Evolutionary conservation across 257 asterid genomes (phyloP).

Genomic region (Petrea volubilis): DNA sequence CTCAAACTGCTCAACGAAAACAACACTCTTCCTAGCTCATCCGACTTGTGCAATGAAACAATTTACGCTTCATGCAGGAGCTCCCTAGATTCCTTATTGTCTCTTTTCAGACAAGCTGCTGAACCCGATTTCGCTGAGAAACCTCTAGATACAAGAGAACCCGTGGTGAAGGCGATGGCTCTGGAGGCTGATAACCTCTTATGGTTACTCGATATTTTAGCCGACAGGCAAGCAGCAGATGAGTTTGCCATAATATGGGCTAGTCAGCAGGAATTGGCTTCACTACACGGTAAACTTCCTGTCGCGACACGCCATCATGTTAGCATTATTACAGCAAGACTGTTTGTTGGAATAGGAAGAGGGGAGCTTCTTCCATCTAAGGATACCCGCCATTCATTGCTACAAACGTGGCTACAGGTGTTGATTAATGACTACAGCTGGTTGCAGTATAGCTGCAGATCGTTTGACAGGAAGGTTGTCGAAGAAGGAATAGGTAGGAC

Average conservation of each 20-base stretch:
- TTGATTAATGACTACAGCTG: slow-evolving; percentile 69
- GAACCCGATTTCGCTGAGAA: slow-evolving; percentile 40
- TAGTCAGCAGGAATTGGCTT: slow-evolving; percentile 55
- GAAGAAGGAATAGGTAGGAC: slow-evolving; percentile 84
- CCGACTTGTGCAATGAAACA: slow-evolving; percentile 45
- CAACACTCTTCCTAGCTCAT: slow-evolving; percentile 29
- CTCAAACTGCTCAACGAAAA: slow-evolving; percentile 66
- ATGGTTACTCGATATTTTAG: slow-evolving; percentile 72
- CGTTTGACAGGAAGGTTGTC: slow-evolving; percentile 63
- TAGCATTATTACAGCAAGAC: slow-evolving; percentile 55
- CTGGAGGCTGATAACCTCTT: slow-evolving; percentile 63
- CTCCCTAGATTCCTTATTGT: slow-evolving; percentile 46
- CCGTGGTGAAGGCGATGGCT: slow-evolving; percentile 36
- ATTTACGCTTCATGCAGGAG: slow-evolving; percentile 52
- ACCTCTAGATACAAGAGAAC: slow-evolving; percentile 31
- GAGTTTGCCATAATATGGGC: slow-evolving; percentile 66
- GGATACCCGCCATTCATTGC: slow-evolving; percentile 54
- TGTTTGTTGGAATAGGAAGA: slow-evolving; percentile 67
- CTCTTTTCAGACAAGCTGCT: slow-evolving; percentile 54
- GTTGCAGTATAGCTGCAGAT: slow-evolving; percentile 67
- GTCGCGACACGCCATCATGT: slow-evolving; percentile 49
- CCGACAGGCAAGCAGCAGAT: slow-evolving; percentile 60
- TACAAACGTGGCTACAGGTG: slow-evolving; percentile 68
- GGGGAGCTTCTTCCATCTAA: slow-evolving; percentile 71
- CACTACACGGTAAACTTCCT: slow-evolving; percentile 48